Evolutionary conservation across 1,284 basidiomycete genomes (phyloP).

Genomic region (Naganishia cerealis): DNA sequence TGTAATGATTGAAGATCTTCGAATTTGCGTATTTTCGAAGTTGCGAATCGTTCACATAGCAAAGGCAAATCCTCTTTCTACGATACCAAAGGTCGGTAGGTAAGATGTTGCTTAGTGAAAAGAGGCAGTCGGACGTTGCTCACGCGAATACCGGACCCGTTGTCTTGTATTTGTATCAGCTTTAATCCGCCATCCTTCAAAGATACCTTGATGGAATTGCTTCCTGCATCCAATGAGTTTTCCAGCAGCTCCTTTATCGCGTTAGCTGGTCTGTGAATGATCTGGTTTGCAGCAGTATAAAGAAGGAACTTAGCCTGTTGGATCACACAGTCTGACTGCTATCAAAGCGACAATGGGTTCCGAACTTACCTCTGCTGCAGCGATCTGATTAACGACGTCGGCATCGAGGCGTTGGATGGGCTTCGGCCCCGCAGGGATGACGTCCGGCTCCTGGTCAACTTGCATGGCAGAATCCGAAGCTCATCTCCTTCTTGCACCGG

Average conservation of each 20-base stretch:
- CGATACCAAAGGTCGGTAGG: constrained; percentile 35
- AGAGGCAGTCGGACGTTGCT: constrained; percentile 38
- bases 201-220: constrained; percentile 81
- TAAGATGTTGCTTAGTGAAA: background rate
- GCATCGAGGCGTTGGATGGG: constrained; percentile 56
- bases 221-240: constrained; percentile 88
- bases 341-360: background rate
- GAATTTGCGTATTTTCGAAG: constrained; percentile 85
- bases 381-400: constrained; percentile 63
- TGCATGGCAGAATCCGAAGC: background rate
- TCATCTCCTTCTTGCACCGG: background rate
- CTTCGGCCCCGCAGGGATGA: constrained; percentile 37
- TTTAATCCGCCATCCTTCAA: constrained; percentile 96
- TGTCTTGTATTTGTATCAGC: constrained; percentile 92
- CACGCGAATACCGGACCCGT: constrained; percentile 89
- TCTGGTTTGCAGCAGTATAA: constrained; percentile 58
- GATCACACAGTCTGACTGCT: background rate
- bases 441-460: constrained; percentile 1
- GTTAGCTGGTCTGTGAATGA: constrained; percentile 92
- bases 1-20: constrained; percentile 80
- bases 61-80: constrained; percentile 76
- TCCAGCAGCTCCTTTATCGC: constrained; percentile 96
- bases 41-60: constrained; percentile 92
- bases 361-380: constrained; percentile 60
- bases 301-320: background rate